A percentile compares a stretch with the other conserved stretches of the same genome.
phyloP scores from a whole-genome alignment of 164 flowering plant genomes.

The Annona squamosa region DNA sequence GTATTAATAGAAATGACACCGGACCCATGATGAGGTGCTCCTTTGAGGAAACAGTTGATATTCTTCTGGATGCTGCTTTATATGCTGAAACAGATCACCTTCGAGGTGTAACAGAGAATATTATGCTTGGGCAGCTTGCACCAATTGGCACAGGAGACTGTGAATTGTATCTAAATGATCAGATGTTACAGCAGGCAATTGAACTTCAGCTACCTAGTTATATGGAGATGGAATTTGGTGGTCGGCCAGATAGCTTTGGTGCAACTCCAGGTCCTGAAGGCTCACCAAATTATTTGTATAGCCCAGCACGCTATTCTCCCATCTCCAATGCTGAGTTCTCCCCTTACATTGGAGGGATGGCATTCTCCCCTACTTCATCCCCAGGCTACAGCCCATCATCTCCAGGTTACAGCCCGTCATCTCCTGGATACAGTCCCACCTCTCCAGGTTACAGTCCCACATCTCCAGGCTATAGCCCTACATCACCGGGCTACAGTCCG shows the following conservation, averaged over 20 bases:
- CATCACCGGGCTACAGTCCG: slow-evolving; percentile 86
- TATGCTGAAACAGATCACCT: slow-evolving; percentile 85
- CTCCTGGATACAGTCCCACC: slow-evolving; percentile 91
- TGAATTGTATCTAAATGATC: slow-evolving; percentile 75
- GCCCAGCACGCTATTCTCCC: slow-evolving; percentile 79
- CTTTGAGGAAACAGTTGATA: slow-evolving; percentile 97
- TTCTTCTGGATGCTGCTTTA: slow-evolving; percentile 95
- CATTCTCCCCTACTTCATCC: slow-evolving; percentile 84
- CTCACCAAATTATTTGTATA: slow-evolving; percentile 73
- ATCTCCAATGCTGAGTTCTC: slow-evolving; percentile 80
- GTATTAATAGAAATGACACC: slow-evolving; percentile 91
- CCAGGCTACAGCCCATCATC: slow-evolving; percentile 91
- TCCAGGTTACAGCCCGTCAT: slow-evolving; percentile 86
- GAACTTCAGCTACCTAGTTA: slow-evolving; percentile 95
- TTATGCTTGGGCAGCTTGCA: slow-evolving; percentile 96
- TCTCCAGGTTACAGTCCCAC: slow-evolving; percentile 97
- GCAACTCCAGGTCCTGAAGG: slow-evolving; percentile 92
- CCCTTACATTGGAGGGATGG: slow-evolving; percentile 89
- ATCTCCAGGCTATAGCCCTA: slow-evolving; percentile 86
- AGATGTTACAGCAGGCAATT: slow-evolving; percentile 92
- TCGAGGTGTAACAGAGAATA: slow-evolving; percentile 92
- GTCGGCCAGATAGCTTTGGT: slow-evolving; percentile 72
- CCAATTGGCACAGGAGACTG: slow-evolving; percentile 97
- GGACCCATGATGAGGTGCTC: slow-evolving; percentile 99
- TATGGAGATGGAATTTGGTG: slow-evolving; percentile 87